A percentile compares a stretch with the other conserved stretches of the same genome.
phyloP scores from a whole-genome alignment of 202 grass and related monocot genomes.

The Cymbopogon flexuosus region DNA sequence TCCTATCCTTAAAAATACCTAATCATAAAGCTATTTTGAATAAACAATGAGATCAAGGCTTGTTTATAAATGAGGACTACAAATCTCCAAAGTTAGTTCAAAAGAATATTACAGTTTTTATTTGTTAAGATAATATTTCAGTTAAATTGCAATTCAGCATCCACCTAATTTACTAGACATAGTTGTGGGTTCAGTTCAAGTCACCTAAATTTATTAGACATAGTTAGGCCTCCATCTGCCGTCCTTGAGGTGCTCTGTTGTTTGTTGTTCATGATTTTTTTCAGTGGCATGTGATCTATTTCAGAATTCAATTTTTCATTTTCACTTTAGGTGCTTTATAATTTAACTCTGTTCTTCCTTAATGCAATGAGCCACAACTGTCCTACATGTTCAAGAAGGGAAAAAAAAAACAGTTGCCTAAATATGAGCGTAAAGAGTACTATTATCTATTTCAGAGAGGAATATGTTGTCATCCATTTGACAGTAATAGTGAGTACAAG shows the following conservation, averaged over 20 bases:
- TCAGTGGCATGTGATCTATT: neutral
- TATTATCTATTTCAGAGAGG: neutral
- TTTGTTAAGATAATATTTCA: neutral
- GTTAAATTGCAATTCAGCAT: neutral
- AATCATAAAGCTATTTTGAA: neutral
- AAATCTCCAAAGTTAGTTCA: neutral
- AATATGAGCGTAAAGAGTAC: neutral
- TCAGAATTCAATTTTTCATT: neutral
- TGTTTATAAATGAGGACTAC: neutral
- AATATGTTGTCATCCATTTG: neutral
- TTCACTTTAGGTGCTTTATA: neutral
- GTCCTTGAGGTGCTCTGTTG: neutral
- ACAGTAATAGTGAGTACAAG: slow-evolving; percentile 4
- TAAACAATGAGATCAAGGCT: neutral
- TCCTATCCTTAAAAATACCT: neutral
- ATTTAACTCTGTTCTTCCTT: neutral
- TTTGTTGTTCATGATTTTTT: neutral
- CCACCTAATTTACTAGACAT: neutral
- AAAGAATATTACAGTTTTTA: neutral
- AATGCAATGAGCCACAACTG: neutral
- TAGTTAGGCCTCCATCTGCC: neutral
- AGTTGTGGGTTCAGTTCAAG: neutral
- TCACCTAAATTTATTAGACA: neutral
- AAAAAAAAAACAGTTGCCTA: neutral
- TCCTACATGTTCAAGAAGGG: neutral